phyloP scores from a whole-genome alignment of 257 asterid genomes.

The Penstemon davidsonii region DNA sequence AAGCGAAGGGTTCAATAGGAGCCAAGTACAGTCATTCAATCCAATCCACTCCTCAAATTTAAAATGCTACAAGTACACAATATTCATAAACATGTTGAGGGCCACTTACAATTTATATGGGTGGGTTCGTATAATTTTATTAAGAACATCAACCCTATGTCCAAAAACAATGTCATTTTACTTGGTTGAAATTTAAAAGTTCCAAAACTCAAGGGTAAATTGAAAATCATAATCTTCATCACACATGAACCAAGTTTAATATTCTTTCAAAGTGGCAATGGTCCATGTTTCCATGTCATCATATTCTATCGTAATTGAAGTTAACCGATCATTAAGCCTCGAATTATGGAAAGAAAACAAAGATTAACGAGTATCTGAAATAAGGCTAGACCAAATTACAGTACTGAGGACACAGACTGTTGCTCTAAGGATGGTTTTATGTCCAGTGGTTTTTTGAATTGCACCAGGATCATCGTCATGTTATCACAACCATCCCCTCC shows the following conservation, averaged over 20 bases:
- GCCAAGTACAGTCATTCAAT: too few relatives aligned
- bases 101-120: background rate
- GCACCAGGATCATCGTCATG: conserved; percentile 95
- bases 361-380: conserved; percentile 14
- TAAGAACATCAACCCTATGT: too few relatives aligned
- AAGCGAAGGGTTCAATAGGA: too few relatives aligned
- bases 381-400: conserved; percentile 24
- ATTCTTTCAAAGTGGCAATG: conserved; percentile 13
- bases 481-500: conserved; percentile 95
- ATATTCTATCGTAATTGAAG: background rate
- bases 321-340: conserved; percentile 4
- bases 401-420: conserved; percentile 36
- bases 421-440: conserved; percentile 29
- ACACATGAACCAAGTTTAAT: background rate
- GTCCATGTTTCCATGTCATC: conserved; percentile 2
- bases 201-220: background rate
- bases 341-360: background rate
- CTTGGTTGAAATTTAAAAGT: too few relatives aligned
- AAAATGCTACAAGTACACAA: background rate
- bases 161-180: too few relatives aligned
- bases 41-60: background rate
- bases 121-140: too few relatives aligned
- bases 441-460: conserved; percentile 51
- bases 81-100: background rate
- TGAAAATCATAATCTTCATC: background rate